Evolutionary conservation across 768 basidiomycete genomes (phyloP).

Genomic region (Ephemerocybe angulata): DNA sequence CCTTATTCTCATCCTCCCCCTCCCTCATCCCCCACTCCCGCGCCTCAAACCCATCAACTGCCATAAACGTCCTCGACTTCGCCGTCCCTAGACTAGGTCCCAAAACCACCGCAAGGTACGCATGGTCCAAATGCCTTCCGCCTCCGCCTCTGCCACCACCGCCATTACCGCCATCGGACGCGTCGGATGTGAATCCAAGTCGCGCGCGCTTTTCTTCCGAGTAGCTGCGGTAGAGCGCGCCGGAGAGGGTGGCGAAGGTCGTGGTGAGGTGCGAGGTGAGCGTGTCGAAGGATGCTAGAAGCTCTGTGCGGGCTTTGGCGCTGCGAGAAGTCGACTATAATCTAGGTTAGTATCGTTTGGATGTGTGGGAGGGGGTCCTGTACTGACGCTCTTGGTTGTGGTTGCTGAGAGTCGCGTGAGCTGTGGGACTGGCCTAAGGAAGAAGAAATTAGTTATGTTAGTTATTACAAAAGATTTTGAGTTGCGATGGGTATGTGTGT

Average conservation of each 20-base stretch:
- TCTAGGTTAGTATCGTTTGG: not conserved
- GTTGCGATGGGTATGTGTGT: not conserved
- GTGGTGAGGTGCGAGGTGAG: constrained; percentile 71
- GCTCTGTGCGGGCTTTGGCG: constrained; percentile 56
- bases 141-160: too few species aligned
- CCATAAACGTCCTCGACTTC: constrained; percentile 57
- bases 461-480: not conserved
- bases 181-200: too few species aligned
- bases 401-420: constrained; percentile 43
- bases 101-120: constrained; percentile 59
- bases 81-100: constrained; percentile 64
- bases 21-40: constrained; percentile 38
- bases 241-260: constrained; percentile 70
- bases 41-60: constrained; percentile 60
- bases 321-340: constrained; percentile 43
- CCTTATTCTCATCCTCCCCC: constrained; percentile 23
- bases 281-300: constrained; percentile 65
- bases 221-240: constrained; percentile 47
- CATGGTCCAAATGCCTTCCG: constrained; percentile 25
- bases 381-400: constrained; percentile 42
- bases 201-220: constrained; percentile 3
- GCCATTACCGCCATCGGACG: too few species aligned
- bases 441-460: not conserved
- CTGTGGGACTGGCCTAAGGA: constrained; percentile 60
- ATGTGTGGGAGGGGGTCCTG: not conserved